Conservation (phyloP, 768 basidiomycete genomes). For the Multifurca ochricompacta region DNA sequence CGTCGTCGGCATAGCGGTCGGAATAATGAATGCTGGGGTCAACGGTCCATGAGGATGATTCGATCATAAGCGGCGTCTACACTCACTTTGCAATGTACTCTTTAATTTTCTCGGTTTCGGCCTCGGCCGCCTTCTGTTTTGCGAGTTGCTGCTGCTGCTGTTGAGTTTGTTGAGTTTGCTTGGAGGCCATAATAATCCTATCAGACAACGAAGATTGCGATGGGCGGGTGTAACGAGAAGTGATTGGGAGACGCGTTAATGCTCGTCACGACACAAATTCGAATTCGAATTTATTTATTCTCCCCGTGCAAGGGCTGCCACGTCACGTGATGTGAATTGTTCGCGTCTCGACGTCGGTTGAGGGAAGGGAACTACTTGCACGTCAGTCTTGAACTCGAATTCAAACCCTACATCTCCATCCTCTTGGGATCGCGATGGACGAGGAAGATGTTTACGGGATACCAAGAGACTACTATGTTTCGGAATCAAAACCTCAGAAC, state of each 20-base stretch:
- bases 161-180: conserved; percentile 14
- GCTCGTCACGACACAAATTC: conserved; percentile 5
- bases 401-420: neutral
- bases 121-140: conserved; percentile 20
- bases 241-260: neutral
- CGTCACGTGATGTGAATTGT: conserved; percentile 18
- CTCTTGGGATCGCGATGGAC: neutral
- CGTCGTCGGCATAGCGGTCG: conserved; percentile 86
- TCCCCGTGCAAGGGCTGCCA: conserved; percentile 2
- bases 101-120: conserved; percentile 35
- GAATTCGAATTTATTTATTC: neutral
- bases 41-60: neutral
- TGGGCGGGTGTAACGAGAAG: neutral
- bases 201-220: conserved; percentile 5
- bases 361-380: no score
- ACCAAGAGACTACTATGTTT: neutral
- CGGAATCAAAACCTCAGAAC: neutral
- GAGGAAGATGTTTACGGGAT: conserved; percentile 8
- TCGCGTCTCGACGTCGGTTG: neutral
- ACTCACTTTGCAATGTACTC: conserved; percentile 74
- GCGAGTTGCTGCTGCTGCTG: conserved; percentile 22
- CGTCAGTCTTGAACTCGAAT: no score
- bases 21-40: conserved; percentile 74
- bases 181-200: conserved; percentile 14
- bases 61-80: conserved; percentile 13